Evolutionary conservation across 345 rosid genomes (phyloP), one percentile per base, ranked within the genome.

Genomic region (Salix udensis): DNA sequence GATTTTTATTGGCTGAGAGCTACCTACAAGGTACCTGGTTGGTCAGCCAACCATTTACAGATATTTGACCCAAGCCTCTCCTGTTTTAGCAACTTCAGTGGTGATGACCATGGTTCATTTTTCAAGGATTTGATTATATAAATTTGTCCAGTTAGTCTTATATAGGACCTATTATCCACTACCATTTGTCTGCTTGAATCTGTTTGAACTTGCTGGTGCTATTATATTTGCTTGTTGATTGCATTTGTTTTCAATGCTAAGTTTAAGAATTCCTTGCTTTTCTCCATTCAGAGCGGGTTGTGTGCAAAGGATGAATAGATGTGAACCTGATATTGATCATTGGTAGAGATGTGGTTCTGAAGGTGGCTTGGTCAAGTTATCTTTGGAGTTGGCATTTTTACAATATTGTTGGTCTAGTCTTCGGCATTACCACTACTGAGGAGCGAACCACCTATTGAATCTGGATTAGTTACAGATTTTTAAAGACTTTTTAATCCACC

Each of bases 251-350:
- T 67, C 40, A 53, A 58, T 55, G 16, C 70, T 30, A 61, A 36
- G 55, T 65, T 77, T 72, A 36, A 72, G 13, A 15, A 53, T 48
- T 6, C 19, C 66, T 9, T 68, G 65, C 28, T 67, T 77, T 75
- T 80, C 37, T 73, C 68, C 31, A 50, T 83, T 65, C 91, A 93
- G 97, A 95, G 87, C 90, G 97, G 26, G 78, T 91, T 91, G 78
- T 93, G 97, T 82, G 88, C 91, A 34, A 80, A 89, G 80, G 97
- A 92, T 46, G 89, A 79, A 37, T 89, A 88, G 70, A 40, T 31
- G 28, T 53, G 52, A 42, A 70, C 60, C 24, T 62, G 71, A 60
- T 30, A 23, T 15, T 16, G 36, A 37, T 34, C 31, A 36, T 1
- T 28, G 21, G 66, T 65, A 75, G 71, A 44, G 67, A 64, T n/a